A percentile compares a stretch with the other conserved stretches of the same genome.
These are phyloP conservation scores for Paxillus ammoniavirescens DNA, from an alignment of 768 basidiomycete genomes.

Conservation along the genomic window DNA sequence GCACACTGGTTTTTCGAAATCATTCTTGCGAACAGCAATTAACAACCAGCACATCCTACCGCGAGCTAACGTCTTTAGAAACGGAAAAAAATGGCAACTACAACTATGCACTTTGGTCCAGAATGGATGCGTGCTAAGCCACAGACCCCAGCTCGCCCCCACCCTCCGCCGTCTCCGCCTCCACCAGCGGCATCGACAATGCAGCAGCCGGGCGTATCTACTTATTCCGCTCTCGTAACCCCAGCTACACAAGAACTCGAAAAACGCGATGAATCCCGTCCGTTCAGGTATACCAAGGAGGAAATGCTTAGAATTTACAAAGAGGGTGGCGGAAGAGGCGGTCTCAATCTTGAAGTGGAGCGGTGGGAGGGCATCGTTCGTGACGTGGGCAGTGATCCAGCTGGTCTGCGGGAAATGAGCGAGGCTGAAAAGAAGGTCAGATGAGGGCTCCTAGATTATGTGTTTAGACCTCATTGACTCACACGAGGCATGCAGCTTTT, in stretches of 20 bases:
- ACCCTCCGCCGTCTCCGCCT: slow-evolving; percentile 60
- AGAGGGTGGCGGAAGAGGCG: slow-evolving; percentile 71
- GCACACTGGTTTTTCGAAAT: slow-evolving; percentile 15
- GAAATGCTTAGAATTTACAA: slow-evolving; percentile 82
- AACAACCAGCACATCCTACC: slow-evolving; percentile 1
- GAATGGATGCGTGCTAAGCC: slow-evolving; percentile 91
- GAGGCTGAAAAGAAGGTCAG: slow-evolving; percentile 88
- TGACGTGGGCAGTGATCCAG: slow-evolving; percentile 69
- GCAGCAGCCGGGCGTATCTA: slow-evolving; percentile 61
- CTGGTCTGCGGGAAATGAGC: slow-evolving; percentile 73
- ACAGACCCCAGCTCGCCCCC: slow-evolving; percentile 51
- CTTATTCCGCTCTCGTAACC: slow-evolving; percentile 61
- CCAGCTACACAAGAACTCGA: slow-evolving; percentile 49
- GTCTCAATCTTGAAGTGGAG: slow-evolving; percentile 82
- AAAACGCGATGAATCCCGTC: slow-evolving; percentile 62
- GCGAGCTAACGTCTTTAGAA: slow-evolving; percentile 7
- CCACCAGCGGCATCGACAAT: slow-evolving; percentile 38
- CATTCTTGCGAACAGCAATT: slow-evolving; percentile 14
- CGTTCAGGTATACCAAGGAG: slow-evolving; percentile 87
- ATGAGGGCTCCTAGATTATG: slow-evolving; percentile 4
- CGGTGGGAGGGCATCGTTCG: slow-evolving; percentile 87
- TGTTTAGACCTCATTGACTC: slow-evolving; percentile 20
- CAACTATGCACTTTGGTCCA: slow-evolving; percentile 86
- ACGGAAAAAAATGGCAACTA: slow-evolving; percentile 47
- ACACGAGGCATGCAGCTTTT: slow-evolving; percentile 60